Evolutionary conservation across 441 rosid genomes (phyloP).

Genomic region (Gossypium gossypioides): DNA sequence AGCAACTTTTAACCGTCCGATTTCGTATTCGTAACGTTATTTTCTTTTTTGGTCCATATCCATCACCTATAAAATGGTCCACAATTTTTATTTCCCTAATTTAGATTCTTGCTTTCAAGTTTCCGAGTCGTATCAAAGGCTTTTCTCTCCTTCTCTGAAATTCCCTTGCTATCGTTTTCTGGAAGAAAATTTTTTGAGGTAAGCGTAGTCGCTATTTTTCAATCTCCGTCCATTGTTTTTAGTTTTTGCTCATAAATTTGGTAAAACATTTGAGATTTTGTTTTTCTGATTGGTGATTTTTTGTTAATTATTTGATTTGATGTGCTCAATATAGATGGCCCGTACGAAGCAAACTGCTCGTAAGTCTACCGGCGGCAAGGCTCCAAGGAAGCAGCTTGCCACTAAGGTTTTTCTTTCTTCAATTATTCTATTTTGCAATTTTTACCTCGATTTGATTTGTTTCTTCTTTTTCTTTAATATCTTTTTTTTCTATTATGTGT

Average conservation of each 20-base stretch:
- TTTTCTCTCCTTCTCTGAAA: background rate
- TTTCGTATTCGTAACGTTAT: background rate
- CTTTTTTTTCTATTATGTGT: background rate
- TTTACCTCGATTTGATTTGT: background rate
- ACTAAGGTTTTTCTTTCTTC: constrained; percentile 27
- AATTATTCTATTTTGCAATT: background rate
- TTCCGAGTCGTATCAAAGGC: background rate
- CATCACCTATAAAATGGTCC: background rate
- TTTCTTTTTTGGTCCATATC: background rate
- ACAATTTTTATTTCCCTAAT: background rate
- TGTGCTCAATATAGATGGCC: constrained; percentile 29
- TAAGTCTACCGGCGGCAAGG: constrained; percentile 55
- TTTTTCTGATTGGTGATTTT: background rate
- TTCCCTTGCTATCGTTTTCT: background rate
- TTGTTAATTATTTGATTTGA: background rate
- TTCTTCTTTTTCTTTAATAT: background rate
- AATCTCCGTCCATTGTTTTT: background rate
- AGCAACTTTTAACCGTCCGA: constrained; percentile 19
- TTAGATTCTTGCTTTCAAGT: background rate
- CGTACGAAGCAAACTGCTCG: constrained; percentile 62
- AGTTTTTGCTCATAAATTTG: background rate
- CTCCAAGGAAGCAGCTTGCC: constrained; percentile 56
- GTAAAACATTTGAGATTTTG: background rate
- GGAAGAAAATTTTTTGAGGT: background rate
- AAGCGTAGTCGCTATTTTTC: background rate